Conservation (phyloP, 1,284 basidiomycete genomes). For the Ganoderma leucocontextum region DNA sequence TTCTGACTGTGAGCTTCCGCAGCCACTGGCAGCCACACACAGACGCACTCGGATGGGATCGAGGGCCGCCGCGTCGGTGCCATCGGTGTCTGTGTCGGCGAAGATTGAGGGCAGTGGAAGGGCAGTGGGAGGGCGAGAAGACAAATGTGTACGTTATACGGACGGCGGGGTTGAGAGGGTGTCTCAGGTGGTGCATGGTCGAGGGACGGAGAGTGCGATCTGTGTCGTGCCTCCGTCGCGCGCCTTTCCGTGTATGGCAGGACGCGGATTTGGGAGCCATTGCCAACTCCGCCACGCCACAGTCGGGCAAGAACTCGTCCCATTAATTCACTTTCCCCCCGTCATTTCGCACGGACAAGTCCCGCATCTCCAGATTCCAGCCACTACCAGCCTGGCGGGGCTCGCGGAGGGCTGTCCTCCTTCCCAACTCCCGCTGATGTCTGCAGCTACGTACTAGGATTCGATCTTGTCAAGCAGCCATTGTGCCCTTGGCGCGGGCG, state of each 20-base stretch:
- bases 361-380: neutral
- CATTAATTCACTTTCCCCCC: neutral
- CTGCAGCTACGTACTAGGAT: neutral
- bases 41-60: neutral
- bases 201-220: neutral
- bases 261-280: neutral
- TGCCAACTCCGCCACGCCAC: constrained; percentile 7
- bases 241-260: neutral
- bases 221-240: neutral
- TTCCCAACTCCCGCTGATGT: constrained; percentile 15
- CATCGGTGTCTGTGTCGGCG: neutral
- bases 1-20: constrained; percentile 17
- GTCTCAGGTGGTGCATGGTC: constrained; percentile 1
- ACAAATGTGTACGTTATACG: constrained; percentile 1
- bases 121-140: neutral
- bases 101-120: neutral
- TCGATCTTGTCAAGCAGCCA: neutral
- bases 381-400: neutral
- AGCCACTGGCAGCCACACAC: neutral
- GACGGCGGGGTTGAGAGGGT: neutral
- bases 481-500: constrained; percentile 1
- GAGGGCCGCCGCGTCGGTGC: neutral
- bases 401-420: neutral
- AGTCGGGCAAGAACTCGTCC: neutral
- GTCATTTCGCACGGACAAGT: neutral